These are phyloP conservation scores for Yamadazyma mexicana DNA, from an alignment of 1,139 yeast species.

Conservation along the genomic window DNA sequence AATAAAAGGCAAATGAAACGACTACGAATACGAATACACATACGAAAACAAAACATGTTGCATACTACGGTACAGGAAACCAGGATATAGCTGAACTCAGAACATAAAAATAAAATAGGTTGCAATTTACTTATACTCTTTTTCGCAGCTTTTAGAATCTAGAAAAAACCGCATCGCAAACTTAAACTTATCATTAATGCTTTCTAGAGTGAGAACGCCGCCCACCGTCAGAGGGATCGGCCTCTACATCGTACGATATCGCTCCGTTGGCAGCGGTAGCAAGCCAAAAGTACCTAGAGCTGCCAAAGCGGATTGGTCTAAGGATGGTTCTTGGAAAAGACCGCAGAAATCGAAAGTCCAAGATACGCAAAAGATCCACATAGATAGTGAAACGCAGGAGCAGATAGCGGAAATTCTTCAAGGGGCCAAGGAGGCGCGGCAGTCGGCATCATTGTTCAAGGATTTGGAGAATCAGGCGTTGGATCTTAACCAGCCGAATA, in stretches of 20 bases:
- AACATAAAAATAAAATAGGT: too few relatives aligned
- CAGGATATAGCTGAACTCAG: background rate
- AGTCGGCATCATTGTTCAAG: slow-evolving; percentile 4
- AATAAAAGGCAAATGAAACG: background rate
- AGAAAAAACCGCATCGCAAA: slow-evolving; percentile 4
- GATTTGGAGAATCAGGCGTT: slow-evolving; percentile 15
- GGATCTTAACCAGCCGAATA: slow-evolving; percentile 11
- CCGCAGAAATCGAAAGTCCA: too few relatives aligned
- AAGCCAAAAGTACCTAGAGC: too few relatives aligned
- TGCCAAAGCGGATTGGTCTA: too few relatives aligned
- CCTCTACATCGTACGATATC: background rate
- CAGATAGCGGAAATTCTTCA: background rate
- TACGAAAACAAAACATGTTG: too few relatives aligned
- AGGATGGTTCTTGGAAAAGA: too few relatives aligned
- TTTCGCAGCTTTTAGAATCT: background rate
- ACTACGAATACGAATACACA: background rate
- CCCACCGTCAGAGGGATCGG: background rate
- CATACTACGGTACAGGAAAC: background rate
- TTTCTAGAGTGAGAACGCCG: background rate
- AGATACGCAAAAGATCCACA: background rate
- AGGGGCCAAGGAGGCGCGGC: background rate
- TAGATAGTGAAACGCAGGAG: background rate
- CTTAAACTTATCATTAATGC: background rate
- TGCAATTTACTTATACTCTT: background rate
- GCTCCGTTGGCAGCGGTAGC: background rate